Evolutionary conservation across 208 protist species (phyloP).

Genomic region (Leishmania amazonensis): DNA sequence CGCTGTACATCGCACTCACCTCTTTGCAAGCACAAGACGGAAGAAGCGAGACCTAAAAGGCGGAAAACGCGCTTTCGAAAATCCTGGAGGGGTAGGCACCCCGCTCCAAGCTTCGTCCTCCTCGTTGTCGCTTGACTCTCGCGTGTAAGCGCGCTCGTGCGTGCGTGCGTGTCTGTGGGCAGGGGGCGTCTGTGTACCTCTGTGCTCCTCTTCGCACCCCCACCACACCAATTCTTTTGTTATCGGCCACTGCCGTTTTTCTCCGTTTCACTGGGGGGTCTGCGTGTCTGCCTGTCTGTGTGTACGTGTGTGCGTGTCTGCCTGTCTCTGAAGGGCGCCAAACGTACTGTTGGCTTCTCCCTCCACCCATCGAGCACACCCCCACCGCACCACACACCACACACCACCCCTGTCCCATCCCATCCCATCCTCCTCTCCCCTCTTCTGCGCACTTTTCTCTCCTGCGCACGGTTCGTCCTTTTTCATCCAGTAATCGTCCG

Average conservation of each 20-base stretch:
- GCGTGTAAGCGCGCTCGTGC: background rate
- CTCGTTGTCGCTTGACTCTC: background rate
- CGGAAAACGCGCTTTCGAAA: background rate
- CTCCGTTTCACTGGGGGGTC: background rate
- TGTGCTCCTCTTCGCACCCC: background rate
- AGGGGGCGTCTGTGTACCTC: background rate
- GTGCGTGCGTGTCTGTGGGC: background rate
- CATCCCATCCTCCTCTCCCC: no score
- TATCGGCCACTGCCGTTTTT: background rate
- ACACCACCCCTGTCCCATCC: background rate
- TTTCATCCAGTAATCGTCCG: background rate
- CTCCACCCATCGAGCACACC: background rate
- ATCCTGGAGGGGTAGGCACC: background rate
- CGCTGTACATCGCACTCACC: background rate
- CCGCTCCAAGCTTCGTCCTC: background rate
- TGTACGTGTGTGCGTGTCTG: background rate
- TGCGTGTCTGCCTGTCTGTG: background rate
- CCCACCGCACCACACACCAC: background rate
- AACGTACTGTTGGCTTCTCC: slow-evolving; percentile 2
- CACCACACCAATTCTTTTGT: background rate
- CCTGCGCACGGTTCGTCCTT: background rate
- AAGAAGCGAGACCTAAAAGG: background rate
- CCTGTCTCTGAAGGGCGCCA: background rate
- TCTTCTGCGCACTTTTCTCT: background rate
- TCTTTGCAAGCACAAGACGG: background rate